Base-by-base conservation (phyloP, 257 asterid species). In the Jaltomata sinuosa region DNA sequence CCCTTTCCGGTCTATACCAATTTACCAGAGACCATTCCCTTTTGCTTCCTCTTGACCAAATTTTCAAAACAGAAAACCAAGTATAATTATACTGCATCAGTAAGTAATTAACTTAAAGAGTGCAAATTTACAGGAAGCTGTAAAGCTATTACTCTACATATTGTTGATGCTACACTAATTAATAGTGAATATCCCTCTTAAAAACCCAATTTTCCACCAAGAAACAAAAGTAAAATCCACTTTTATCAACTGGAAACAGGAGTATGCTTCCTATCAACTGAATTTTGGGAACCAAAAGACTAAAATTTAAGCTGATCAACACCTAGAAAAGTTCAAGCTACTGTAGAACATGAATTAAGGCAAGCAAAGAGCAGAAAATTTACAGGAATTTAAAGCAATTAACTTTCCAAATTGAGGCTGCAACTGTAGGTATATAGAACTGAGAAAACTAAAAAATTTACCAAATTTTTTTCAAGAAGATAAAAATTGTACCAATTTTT, bases 401-500 rank as follows among this genome's bases (percentile, higher is more conserved):
- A 38, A 40, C 38, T n/a, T 18, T 22, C n/a, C n/a, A n/a, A n/a
- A n/a, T n/a, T n/a, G n/a, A n/a, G n/a, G n/a, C n/a, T n/a, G n/a
- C n/a, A n/a, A n/a, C n/a, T n/a, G n/a, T n/a, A n/a, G n/a, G n/a
- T n/a, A n/a, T n/a, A n/a, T n/a, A n/a, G n/a, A n/a, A n/a, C n/a
- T n/a, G n/a, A n/a, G n/a, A n/a, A n/a, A n/a, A n/a, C n/a, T n/a
- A n/a, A n/a, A n/a, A n/a, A n/a, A n/a, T n/a, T n/a, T n/a, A n/a
- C n/a, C n/a, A n/a, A n/a, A n/a, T n/a, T n/a, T n/a, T n/a, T n/a
- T n/a, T n/a, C n/a, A n/a, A n/a, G n/a, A n/a, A n/a, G n/a, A n/a
- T n/a, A n/a, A n/a, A n/a, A n/a, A n/a, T n/a, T n/a, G 27, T 88
- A 88, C 92, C 91, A 90, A 45, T 88, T 88, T 88, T 78, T 90